Evolutionary conservation across 2,329 filamentous ascomycete species (phyloP), one percentile per base, ranked within the genome.

Genomic region (Westerdykella ornata): DNA sequence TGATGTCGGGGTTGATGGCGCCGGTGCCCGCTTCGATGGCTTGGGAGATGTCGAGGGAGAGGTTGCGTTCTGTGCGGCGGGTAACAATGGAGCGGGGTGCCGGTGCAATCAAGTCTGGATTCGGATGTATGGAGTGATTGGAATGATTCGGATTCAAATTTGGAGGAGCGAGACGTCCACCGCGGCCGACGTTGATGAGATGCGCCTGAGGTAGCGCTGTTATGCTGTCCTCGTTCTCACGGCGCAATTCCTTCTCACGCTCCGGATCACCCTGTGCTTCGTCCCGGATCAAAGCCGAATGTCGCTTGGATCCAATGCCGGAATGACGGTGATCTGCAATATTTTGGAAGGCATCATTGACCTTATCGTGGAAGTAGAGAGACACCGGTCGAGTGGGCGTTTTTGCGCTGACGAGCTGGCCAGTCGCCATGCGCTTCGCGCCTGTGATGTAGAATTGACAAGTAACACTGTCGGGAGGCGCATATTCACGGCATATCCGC

Each of bases 371-470:
- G 53, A 94, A 82, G 53, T 82, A 70, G 52, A 82, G 82, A 54
- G 83, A 88, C 42, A 90, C 73, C 3, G 82, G 83, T 35, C 73
- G 67, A 13, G 67, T 69, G 2, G 71, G 72, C 6, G 70, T 72
- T 38, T 70, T 66, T 31, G 56, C 82, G 66, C 39, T 79, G 72
- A 72, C 67, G 14, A 71, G 47, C 32, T 61, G 43, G 67, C 79
- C 59, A 69, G 72, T 62, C 6, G 55, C 50, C 45, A 60, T 68
- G 37, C 82, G 72, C 52, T 85, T 83, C 6, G 88, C 78, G 1
- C 84, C 80, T 0, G 90, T 97, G 51, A 96, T 85, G 67, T 88
- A 96, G 72, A 96, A 96, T 63, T 94, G 89, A 71, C 89, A 96
- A 17, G 85, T 86, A 7, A 96, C 85, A 20, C 85, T 84, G 59